phyloP scores from a whole-genome alignment of 1,284 basidiomycete species.

The Malassezia psittaci region DNA sequence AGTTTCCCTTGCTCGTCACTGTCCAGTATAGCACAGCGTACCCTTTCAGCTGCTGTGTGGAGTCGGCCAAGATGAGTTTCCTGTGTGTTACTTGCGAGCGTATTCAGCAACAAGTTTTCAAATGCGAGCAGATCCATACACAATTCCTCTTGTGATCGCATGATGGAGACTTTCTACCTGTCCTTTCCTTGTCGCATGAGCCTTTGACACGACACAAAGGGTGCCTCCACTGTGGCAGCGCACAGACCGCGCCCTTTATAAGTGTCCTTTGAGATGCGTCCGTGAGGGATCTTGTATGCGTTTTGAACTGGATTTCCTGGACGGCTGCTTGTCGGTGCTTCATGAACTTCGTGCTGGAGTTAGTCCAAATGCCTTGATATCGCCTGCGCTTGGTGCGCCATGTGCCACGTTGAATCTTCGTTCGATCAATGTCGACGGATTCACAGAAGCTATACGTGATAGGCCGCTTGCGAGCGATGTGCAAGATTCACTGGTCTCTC shows the following conservation, averaged over 20 bases:
- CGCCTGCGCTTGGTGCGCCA: neutral
- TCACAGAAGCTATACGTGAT: conserved; percentile 2
- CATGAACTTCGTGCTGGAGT: neutral
- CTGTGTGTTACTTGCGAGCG: conserved; percentile 3
- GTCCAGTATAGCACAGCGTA: neutral
- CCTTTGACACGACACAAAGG: conserved; percentile 4
- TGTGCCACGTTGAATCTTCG: conserved; percentile 1
- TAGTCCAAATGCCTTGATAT: neutral
- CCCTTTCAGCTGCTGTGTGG: neutral
- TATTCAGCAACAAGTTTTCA: conserved; percentile 2
- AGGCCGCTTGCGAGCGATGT: conserved; percentile 10
- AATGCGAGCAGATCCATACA: conserved; percentile 6
- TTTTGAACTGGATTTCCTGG: conserved; percentile 5
- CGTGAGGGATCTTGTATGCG: neutral
- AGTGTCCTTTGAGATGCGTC: conserved; percentile 1
- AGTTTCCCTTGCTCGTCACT: neutral
- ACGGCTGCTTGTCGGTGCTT: conserved; percentile 9
- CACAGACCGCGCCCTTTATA: neutral
- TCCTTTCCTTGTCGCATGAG: neutral
- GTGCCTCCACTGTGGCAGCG: conserved; percentile 12
- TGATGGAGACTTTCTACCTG: neutral
- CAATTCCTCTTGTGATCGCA: conserved; percentile 9
- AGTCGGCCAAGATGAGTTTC: neutral
- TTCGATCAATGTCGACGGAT: neutral
- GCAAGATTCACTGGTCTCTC: conserved; percentile 1